Conservation (phyloP, 257 asterid species). For the Primulina eburnea region DNA sequence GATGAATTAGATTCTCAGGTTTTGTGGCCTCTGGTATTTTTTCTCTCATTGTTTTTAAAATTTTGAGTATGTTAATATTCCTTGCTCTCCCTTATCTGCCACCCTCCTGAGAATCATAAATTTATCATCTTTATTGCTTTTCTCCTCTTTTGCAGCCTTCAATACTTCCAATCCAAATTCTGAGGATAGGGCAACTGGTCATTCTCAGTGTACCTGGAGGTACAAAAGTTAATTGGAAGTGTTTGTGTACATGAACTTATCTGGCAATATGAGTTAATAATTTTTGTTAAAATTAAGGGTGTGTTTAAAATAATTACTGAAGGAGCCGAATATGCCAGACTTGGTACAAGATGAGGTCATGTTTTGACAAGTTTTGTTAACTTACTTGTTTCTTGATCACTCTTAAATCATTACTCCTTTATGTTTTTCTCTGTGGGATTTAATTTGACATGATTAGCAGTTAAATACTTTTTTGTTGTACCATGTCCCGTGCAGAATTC, state of each 20-base stretch:
- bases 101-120: background rate
- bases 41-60: background rate
- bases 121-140: constrained; percentile 18
- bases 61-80: background rate
- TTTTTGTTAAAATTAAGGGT: background rate
- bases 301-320: background rate
- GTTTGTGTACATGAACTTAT: background rate
- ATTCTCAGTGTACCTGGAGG: constrained; percentile 96
- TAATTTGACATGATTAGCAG: background rate
- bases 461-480: background rate
- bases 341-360: background rate
- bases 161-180: constrained; percentile 87
- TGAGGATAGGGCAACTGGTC: constrained; percentile 91
- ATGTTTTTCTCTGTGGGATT: background rate
- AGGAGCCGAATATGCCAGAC: background rate
- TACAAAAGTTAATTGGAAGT: constrained; percentile 21
- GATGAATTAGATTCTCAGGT: background rate
- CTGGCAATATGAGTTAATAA: background rate
- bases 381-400: background rate
- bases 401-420: background rate
- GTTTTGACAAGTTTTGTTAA: background rate
- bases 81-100: background rate
- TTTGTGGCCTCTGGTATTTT: background rate
- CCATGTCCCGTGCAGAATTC: constrained; percentile 49
- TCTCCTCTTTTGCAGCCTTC: constrained; percentile 64